phyloP scores from a whole-genome alignment of 106 monocot species.

The Acorus calamus region DNA sequence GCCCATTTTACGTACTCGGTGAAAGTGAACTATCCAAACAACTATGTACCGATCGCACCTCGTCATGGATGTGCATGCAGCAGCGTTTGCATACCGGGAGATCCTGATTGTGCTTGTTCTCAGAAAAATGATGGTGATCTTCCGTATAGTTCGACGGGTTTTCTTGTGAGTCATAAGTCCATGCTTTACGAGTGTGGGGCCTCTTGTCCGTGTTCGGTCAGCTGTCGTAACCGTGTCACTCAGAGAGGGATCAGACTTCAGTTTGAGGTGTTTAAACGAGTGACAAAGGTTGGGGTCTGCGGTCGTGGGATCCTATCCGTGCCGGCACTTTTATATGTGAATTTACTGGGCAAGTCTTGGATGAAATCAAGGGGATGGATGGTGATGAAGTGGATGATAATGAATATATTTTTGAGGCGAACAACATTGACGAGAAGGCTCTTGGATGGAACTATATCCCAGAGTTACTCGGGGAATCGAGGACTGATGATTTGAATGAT shows the following conservation, averaged over 20 bases:
- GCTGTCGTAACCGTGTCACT: slow-evolving; percentile 51
- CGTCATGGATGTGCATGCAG: slow-evolving; percentile 40
- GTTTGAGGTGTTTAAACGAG: slow-evolving; percentile 77
- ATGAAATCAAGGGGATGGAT: slow-evolving; percentile 21
- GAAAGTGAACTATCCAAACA: slow-evolving; percentile 17
- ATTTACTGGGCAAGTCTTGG: slow-evolving; percentile 54
- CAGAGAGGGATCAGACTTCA: slow-evolving; percentile 48
- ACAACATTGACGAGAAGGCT: slow-evolving; percentile 27
- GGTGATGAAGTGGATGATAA: slow-evolving; percentile 29
- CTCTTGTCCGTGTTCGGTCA: slow-evolving; percentile 37
- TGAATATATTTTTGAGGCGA: slow-evolving; percentile 46
- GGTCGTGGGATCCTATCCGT: slow-evolving; percentile 66
- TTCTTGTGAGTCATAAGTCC: slow-evolving; percentile 51
- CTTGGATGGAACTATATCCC: slow-evolving; percentile 70
- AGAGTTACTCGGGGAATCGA: slow-evolving; percentile 57
- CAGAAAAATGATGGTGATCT: slow-evolving; percentile 46
- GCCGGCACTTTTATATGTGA: slow-evolving; percentile 69
- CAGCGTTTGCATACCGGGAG: slow-evolving; percentile 44
- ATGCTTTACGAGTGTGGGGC: slow-evolving; percentile 56
- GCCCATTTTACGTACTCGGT: slow-evolving; percentile 44
- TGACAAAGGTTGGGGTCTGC: slow-evolving; percentile 67
- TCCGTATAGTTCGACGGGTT: slow-evolving; percentile 53
- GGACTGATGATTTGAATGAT: slow-evolving; percentile 20
- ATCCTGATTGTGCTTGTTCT: slow-evolving; percentile 45
- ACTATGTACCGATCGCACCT: slow-evolving; percentile 10